Base-by-base conservation (phyloP, 1,284 basidiomycete species). In the Apiotrichum gracile region DNA sequence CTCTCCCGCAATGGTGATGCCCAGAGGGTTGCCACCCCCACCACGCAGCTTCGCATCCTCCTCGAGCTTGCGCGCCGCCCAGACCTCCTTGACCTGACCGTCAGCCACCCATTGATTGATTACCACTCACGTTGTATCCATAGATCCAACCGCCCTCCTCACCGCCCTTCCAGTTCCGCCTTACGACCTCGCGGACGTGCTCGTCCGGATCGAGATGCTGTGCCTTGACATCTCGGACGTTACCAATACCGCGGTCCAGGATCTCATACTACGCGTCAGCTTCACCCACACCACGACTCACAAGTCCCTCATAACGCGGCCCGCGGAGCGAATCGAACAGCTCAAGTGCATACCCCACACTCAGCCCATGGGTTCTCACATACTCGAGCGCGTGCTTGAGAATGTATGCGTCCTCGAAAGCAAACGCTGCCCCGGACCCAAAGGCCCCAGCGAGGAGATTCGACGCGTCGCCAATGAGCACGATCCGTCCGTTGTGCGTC, bases 381-480 rank as follows among this genome's bases (percentile, higher is more conserved):
- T 62, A 54, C 19, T 42, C 26, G 14, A 68, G 17, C 0, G 61
- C 60, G 17, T 42, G 37, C 5, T 55, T 48, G 1, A 65, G 56
- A 22, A 63, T 43, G 41, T 58, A 63, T 5, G 60, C 64, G 44
- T 67, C 65, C 49, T 67, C 64, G 37, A 65, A 62, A 1, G 65
- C 65, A 33, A 67, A 67, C 1, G 62, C 63, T 0, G 65, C 65
- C 3, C 63, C 65, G 2, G 64, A 61, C 10, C 47, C 63, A 35
- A 65, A 65, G 4, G 61, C 63, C 1, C 61, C 61, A 10, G 63
- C 61, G 1, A 65, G 46, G 0, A 62, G 66, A 42, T 68, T 64
- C 5, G 61, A 61, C 21, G 66, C 61, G 49, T 66, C 63, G 2
- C 64, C 64, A 12, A 66, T 19, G 10, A 68, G 52, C n/a, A 61